These are phyloP conservation scores for Cyclocybe cylindracea DNA, from an alignment of 768 basidiomycete genomes.

Conservation along the genomic window DNA sequence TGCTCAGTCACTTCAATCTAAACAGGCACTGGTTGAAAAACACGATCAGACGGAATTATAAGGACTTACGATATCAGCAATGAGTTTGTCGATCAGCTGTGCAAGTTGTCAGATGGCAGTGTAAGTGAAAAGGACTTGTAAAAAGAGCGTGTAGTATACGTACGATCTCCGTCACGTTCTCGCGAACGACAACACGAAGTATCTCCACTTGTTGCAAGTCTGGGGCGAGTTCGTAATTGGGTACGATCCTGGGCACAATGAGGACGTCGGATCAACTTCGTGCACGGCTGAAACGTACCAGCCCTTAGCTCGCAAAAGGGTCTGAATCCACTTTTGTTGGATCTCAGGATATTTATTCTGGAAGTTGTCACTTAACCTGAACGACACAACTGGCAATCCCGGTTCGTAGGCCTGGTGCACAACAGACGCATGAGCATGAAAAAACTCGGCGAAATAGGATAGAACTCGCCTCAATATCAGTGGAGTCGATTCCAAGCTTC, in stretches of 20 bases:
- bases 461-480: conserved; percentile 54
- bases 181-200: conserved; percentile 66
- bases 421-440: conserved; percentile 12
- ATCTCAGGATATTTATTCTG: conserved; percentile 54
- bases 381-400: conserved; percentile 67
- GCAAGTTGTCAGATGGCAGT: background rate
- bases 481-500: conserved; percentile 45
- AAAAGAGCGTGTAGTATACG: conserved; percentile 3
- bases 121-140: background rate
- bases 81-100: conserved; percentile 63
- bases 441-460: conserved; percentile 7
- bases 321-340: conserved; percentile 63
- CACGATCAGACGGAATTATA: conserved; percentile 1
- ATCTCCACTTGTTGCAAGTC: conserved; percentile 55
- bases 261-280: background rate
- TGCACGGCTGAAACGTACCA: conserved; percentile 43
- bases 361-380: conserved; percentile 62
- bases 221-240: conserved; percentile 56
- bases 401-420: conserved; percentile 46
- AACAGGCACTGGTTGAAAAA: background rate
- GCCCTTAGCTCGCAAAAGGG: conserved; percentile 48
- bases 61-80: conserved; percentile 64
- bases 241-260: conserved; percentile 42
- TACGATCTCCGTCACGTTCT: conserved; percentile 55
- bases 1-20: conserved; percentile 68